Conservation (phyloP, 2,329 filamentous ascomycete species). For the Westerdykella ornata region DNA sequence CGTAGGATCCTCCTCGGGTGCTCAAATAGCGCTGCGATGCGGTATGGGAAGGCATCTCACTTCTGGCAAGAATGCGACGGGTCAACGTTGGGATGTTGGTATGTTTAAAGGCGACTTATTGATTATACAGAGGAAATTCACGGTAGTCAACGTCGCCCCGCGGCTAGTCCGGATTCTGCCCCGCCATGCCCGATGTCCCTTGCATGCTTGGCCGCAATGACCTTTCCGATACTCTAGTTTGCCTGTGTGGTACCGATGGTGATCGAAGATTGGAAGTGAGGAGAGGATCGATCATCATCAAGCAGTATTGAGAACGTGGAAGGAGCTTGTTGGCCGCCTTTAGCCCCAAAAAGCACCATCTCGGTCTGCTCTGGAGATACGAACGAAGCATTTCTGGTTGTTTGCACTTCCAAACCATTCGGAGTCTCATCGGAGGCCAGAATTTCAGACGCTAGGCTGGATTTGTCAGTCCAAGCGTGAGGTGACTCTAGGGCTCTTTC, state of each 20-base stretch:
- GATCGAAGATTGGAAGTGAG: too few species aligned
- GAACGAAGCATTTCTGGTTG: too few species aligned
- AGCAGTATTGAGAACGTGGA: too few species aligned
- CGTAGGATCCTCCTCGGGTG: constrained; percentile 57
- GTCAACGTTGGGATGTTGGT: not conserved
- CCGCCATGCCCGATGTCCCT: not conserved
- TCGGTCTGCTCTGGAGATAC: too few species aligned
- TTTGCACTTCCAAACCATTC: not conserved
- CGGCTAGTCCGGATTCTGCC: not conserved
- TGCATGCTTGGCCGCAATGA: not conserved
- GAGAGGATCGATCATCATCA: too few species aligned
- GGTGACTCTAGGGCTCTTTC: not conserved
- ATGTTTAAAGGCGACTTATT: not conserved
- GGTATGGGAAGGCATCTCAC: constrained; percentile 42
- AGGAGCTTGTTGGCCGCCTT: too few species aligned
- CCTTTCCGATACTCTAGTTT: not conserved
- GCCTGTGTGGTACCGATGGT: too few species aligned
- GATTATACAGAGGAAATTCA: not conserved
- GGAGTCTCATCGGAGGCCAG: not conserved
- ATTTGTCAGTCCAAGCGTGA: constrained; percentile 2
- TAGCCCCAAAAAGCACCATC: too few species aligned
- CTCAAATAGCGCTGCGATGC: constrained; percentile 57
- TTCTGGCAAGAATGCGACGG: too few species aligned
- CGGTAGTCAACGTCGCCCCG: not conserved
- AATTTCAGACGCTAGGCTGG: not conserved